phyloP scores from a whole-genome alignment of 2,329 filamentous ascomycete species.

The Nemania bipapillata region DNA sequence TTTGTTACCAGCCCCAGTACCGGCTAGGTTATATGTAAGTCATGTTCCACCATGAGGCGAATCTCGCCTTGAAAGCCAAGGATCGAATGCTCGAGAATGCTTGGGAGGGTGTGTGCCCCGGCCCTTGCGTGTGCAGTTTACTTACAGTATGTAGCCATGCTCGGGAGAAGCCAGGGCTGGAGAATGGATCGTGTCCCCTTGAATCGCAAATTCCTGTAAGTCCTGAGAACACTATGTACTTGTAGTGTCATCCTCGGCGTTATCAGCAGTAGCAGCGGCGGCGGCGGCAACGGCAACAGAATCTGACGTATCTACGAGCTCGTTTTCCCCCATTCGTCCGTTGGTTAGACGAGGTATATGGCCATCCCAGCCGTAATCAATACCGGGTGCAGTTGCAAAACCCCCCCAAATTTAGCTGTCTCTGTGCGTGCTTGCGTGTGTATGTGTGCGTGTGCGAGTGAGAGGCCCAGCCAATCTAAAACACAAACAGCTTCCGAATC shows the following conservation, averaged over 20 bases:
- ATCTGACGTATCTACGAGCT: slow-evolving; percentile 22
- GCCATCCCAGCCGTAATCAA: background rate
- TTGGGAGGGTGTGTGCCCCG: slow-evolving; percentile 3
- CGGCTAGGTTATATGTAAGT: background rate
- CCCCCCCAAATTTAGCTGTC: slow-evolving; percentile 1
- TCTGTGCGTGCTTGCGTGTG: background rate
- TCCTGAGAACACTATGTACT: slow-evolving; percentile 13
- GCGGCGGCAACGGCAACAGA: slow-evolving; percentile 7
- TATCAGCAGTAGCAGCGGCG: too few species aligned
- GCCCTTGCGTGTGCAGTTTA: slow-evolving; percentile 25
- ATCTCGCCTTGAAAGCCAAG: slow-evolving; percentile 2
- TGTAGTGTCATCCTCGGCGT: slow-evolving; percentile 25
- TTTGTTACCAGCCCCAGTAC: slow-evolving; percentile 4
- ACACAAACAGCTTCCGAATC: slow-evolving; percentile 20
- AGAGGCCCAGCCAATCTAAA: slow-evolving; percentile 17
- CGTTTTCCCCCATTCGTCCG: slow-evolving; percentile 16
- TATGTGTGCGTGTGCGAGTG: background rate
- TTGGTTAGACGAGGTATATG: background rate
- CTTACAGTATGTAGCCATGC: slow-evolving; percentile 6
- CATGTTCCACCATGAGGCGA: slow-evolving; percentile 8
- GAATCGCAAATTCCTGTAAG: slow-evolving; percentile 7
- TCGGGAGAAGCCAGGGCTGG: background rate
- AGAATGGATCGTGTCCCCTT: slow-evolving; percentile 27
- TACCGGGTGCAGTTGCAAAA: slow-evolving; percentile 10
- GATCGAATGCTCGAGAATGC: slow-evolving; percentile 10